Conservation (phyloP, 441 rosid genomes). For the Adansonia madagascariensis region DNA sequence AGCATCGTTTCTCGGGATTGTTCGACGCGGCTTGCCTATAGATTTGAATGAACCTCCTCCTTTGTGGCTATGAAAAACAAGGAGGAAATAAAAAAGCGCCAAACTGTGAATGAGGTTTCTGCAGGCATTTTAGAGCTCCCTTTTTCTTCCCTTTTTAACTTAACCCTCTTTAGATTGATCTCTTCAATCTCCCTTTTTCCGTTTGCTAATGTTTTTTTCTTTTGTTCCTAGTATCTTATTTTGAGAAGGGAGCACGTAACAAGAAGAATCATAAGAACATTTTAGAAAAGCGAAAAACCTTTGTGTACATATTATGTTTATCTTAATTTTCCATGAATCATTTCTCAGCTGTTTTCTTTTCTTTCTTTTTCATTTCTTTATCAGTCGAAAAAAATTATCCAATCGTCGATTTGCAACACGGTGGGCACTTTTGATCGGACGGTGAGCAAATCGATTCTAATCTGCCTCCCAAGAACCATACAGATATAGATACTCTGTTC, state of each 20-base stretch:
- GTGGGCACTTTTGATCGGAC: background rate
- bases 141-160: slow-evolving; percentile 8
- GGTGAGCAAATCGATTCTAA: background rate
- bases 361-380: background rate
- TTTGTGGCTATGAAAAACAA: slow-evolving; percentile 55
- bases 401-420: too few relatives aligned
- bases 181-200: background rate
- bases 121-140: slow-evolving; percentile 33
- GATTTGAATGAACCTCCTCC: slow-evolving; percentile 98
- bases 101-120: background rate
- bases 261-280: background rate
- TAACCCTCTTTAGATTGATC: background rate
- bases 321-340: slow-evolving; percentile 24
- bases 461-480: background rate
- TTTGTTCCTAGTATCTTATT: background rate
- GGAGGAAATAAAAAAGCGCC: too few relatives aligned
- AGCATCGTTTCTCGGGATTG: slow-evolving; percentile 53
- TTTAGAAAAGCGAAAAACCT: background rate
- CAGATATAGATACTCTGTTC: background rate
- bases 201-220: background rate
- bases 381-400: background rate
- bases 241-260: slow-evolving; percentile 1
- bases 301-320: slow-evolving; percentile 26
- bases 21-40: slow-evolving; percentile 74
- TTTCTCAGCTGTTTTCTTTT: background rate